These are phyloP conservation scores for Setaria viridis DNA, from an alignment of 202 grass and related monocot species.

Conservation along the genomic window DNA sequence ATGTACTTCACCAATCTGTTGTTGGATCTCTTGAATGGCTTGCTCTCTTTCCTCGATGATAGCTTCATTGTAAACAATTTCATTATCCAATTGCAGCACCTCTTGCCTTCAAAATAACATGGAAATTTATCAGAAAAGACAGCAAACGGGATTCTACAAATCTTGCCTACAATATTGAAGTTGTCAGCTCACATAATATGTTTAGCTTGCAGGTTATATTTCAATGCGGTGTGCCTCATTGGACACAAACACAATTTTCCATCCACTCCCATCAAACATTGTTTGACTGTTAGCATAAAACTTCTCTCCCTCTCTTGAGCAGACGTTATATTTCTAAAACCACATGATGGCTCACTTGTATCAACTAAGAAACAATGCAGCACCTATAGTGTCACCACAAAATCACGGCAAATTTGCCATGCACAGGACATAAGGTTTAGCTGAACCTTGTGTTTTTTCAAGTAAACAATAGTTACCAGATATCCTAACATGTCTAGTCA, in stretches of 20 bases:
- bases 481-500: not conserved
- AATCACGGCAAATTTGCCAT: not conserved
- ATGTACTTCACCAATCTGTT: slow-evolving; percentile 90
- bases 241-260: not conserved
- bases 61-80: slow-evolving; percentile 87
- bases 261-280: slow-evolving; percentile 6
- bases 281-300: not conserved
- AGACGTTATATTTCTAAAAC: not conserved
- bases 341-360: not conserved
- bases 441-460: not conserved
- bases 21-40: slow-evolving; percentile 84
- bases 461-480: not conserved
- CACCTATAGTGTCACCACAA: not conserved
- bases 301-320: not conserved
- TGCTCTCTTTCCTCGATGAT: slow-evolving; percentile 94
- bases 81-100: slow-evolving; percentile 82
- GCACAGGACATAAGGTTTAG: not conserved
- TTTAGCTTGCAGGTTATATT: slow-evolving; percentile 20
- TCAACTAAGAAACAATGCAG: not conserved
- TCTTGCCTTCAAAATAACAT: slow-evolving; percentile 71
- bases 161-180: not conserved
- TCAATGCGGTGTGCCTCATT: not conserved
- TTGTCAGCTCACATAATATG: not conserved
- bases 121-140: slow-evolving; percentile 4
- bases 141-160: not conserved